These are phyloP conservation scores for Lepidium didymum DNA, from an alignment of 345 rosid genomes.

Conservation along the genomic window DNA sequence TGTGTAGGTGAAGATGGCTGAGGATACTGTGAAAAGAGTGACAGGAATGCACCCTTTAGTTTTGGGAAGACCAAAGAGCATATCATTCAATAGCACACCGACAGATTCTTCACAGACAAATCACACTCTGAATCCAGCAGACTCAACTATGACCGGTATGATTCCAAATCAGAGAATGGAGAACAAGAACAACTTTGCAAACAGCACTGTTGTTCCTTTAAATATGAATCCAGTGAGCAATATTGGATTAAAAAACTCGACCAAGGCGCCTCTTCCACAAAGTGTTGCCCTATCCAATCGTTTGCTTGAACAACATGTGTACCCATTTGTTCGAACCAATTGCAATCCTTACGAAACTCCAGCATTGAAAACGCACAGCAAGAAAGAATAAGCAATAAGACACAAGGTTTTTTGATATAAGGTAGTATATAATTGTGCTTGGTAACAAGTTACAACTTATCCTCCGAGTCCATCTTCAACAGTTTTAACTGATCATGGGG, in stretches of 20 bases:
- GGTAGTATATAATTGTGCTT: background rate
- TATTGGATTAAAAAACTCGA: background rate
- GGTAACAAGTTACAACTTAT: background rate
- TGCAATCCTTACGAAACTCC: conserved; percentile 2
- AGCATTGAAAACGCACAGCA: background rate
- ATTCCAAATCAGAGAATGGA: conserved; percentile 7
- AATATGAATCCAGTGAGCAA: background rate
- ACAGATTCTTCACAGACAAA: background rate
- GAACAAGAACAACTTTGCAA: background rate
- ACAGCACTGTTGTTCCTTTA: background rate
- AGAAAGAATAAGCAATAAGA: background rate
- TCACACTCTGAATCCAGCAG: background rate
- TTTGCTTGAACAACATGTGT: background rate
- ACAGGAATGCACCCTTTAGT: conserved; percentile 71
- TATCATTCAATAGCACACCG: conserved; percentile 27
- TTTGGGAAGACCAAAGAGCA: conserved; percentile 42
- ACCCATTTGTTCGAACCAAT: background rate
- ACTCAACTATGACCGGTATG: background rate
- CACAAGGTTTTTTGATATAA: background rate
- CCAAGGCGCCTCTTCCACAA: background rate
- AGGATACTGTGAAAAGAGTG: conserved; percentile 83
- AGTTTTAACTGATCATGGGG: background rate
- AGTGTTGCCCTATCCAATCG: background rate
- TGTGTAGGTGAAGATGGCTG: conserved; percentile 92
- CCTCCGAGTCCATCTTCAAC: background rate